These are phyloP conservation scores for Mangifera indica DNA, from an alignment of 345 rosid genomes.

Conservation along the genomic window DNA sequence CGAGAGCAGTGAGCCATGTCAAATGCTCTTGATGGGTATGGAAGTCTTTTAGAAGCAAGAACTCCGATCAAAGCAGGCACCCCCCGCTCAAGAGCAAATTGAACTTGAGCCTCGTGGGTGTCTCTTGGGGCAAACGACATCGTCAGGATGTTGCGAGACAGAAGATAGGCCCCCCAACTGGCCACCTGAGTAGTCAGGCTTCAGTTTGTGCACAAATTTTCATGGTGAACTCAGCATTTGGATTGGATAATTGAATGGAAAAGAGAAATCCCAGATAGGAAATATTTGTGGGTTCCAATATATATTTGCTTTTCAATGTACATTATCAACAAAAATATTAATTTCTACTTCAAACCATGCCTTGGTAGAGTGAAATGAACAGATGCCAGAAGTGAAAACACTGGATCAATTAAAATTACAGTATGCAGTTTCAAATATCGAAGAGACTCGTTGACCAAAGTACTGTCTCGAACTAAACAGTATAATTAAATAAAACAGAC, in stretches of 20 bases:
- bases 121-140: constrained; percentile 77
- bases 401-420: no score
- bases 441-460: neutral
- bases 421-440: neutral
- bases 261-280: neutral
- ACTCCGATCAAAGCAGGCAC: constrained; percentile 69
- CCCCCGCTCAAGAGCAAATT: constrained; percentile 72
- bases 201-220: neutral
- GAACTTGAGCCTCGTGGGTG: constrained; percentile 70
- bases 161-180: constrained; percentile 68
- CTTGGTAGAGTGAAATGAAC: no score
- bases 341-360: no score
- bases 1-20: constrained; percentile 86
- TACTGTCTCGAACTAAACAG: neutral
- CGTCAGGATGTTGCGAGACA: constrained; percentile 42
- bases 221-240: neutral
- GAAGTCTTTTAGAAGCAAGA: constrained; percentile 53
- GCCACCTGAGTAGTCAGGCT: constrained; percentile 43
- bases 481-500: neutral
- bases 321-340: neutral
- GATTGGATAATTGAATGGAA: neutral
- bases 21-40: constrained; percentile 65
- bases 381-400: neutral
- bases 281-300: neutral
- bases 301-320: neutral